These are phyloP conservation scores for Lactarius quietus DNA, from an alignment of 768 basidiomycete species.

Conservation along the genomic window DNA sequence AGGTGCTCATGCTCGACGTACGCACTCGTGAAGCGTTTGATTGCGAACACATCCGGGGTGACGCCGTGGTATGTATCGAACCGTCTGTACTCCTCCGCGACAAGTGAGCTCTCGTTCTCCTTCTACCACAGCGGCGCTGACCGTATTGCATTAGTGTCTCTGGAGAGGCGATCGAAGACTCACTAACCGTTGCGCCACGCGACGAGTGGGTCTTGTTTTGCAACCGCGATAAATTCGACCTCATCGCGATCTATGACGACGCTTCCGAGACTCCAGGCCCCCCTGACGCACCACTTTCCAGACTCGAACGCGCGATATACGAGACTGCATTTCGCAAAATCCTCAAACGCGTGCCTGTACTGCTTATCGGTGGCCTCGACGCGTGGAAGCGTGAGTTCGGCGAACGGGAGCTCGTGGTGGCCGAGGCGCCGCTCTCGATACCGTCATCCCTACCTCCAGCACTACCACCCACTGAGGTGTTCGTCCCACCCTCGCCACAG, in stretches of 20 bases:
- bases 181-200: slow-evolving; percentile 66
- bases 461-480: slow-evolving; percentile 2
- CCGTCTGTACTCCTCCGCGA: slow-evolving; percentile 67
- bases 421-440: slow-evolving; percentile 9
- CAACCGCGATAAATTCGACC: slow-evolving; percentile 84
- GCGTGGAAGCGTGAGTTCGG: slow-evolving; percentile 71
- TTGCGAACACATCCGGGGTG: slow-evolving; percentile 61
- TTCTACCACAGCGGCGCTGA: background rate
- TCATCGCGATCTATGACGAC: slow-evolving; percentile 83
- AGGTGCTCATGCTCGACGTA: slow-evolving; percentile 78
- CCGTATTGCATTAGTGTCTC: slow-evolving; percentile 48
- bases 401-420: slow-evolving; percentile 36
- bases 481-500: slow-evolving; percentile 7
- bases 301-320: slow-evolving; percentile 65
- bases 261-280: slow-evolving; percentile 51
- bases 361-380: slow-evolving; percentile 80
- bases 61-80: slow-evolving; percentile 80
- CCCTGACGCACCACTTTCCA: slow-evolving; percentile 49
- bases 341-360: slow-evolving; percentile 69
- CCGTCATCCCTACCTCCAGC: background rate
- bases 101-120: slow-evolving; percentile 46
- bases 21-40: slow-evolving; percentile 78
- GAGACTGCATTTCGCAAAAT: slow-evolving; percentile 70
- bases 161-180: slow-evolving; percentile 64
- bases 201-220: slow-evolving; percentile 71